Evolutionary conservation across 805 yeast species (phyloP).

Genomic region (Hanseniaspora thailandica): DNA sequence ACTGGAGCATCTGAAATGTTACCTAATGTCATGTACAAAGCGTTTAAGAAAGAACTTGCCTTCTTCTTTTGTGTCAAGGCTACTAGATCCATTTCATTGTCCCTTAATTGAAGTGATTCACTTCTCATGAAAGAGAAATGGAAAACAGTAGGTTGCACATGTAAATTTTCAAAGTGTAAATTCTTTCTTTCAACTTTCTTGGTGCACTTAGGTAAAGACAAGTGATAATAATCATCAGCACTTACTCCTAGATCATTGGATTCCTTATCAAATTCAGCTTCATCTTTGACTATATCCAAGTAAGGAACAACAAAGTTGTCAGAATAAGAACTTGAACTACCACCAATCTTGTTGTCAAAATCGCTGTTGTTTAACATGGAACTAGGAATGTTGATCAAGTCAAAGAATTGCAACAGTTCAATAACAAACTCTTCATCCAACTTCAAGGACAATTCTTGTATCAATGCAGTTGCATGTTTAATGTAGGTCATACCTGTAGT

Average conservation of each 20-base stretch:
- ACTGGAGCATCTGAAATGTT: slow-evolving; percentile 96
- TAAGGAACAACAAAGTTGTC: slow-evolving; percentile 27
- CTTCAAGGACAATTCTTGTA: slow-evolving; percentile 87
- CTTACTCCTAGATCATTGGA: background rate
- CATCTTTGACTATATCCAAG: slow-evolving; percentile 18
- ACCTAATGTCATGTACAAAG: slow-evolving; percentile 92
- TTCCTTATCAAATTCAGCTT: background rate
- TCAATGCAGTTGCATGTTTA: slow-evolving; percentile 77
- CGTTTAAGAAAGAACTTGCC: slow-evolving; percentile 60
- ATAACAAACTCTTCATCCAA: slow-evolving; percentile 86
- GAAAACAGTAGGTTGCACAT: slow-evolving; percentile 80
- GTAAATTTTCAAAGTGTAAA: slow-evolving; percentile 82
- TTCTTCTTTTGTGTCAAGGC: slow-evolving; percentile 18
- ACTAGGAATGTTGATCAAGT: slow-evolving; percentile 22
- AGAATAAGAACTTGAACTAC: slow-evolving; percentile 38
- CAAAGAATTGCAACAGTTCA: slow-evolving; percentile 67
- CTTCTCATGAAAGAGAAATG: slow-evolving; percentile 86
- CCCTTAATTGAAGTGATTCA: slow-evolving; percentile 32
- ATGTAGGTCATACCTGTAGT: slow-evolving; percentile 81
- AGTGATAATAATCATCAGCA: slow-evolving; percentile 7
- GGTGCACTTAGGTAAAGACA: slow-evolving; percentile 47
- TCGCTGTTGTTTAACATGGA: background rate
- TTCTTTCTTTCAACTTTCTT: slow-evolving; percentile 43
- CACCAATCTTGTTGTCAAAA: background rate
- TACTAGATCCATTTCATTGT: slow-evolving; percentile 8